Percentiles rank a stretch among this genome's conserved stretches.
These are phyloP conservation scores for Misopates orontium DNA, from an alignment of 257 asterid genomes.

Conservation along the genomic window DNA sequence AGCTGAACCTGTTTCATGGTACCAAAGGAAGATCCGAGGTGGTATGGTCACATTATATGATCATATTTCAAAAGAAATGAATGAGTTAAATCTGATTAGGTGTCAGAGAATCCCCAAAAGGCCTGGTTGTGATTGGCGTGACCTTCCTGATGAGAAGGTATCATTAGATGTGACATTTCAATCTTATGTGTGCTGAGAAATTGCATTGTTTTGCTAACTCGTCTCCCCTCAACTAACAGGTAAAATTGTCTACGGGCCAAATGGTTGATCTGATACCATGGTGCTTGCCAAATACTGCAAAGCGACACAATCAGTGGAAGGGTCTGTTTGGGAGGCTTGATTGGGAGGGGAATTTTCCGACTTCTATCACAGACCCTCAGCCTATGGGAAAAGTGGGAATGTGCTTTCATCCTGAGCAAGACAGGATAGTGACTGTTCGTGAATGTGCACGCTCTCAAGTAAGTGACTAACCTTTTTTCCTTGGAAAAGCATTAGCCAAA, in stretches of 20 bases:
- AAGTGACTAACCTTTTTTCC: conserved; percentile 22
- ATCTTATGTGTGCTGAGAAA: conserved; percentile 7
- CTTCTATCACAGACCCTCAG: conserved; percentile 90
- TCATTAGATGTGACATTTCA: conserved; percentile 13
- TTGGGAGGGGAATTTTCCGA: conserved; percentile 97
- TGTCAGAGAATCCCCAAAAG: conserved; percentile 84
- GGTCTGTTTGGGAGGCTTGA: conserved; percentile 91
- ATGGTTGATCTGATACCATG: conserved; percentile 90
- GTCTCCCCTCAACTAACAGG: conserved; percentile 40
- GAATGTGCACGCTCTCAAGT: conserved; percentile 99
- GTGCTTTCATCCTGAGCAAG: conserved; percentile 97
- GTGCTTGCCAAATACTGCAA: conserved; percentile 96
- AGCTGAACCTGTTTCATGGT: conserved; percentile 80
- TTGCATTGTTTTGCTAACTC: conserved; percentile 23
- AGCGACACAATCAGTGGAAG: conserved; percentile 99
- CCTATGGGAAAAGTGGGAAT: conserved; percentile 98
- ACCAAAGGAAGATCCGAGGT: conserved; percentile 78
- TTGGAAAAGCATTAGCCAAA: not conserved
- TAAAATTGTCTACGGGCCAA: conserved; percentile 78
- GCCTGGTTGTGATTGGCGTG: conserved; percentile 94
- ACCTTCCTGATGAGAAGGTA: conserved; percentile 94
- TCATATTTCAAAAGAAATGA: conserved; percentile 91
- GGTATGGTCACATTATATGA: conserved; percentile 54
- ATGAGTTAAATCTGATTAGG: conserved; percentile 76
- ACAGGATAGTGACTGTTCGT: conserved; percentile 92